These are phyloP conservation scores for Aechmea fasciata DNA, from an alignment of 176 grass and related monocot species.

Conservation along the genomic window DNA sequence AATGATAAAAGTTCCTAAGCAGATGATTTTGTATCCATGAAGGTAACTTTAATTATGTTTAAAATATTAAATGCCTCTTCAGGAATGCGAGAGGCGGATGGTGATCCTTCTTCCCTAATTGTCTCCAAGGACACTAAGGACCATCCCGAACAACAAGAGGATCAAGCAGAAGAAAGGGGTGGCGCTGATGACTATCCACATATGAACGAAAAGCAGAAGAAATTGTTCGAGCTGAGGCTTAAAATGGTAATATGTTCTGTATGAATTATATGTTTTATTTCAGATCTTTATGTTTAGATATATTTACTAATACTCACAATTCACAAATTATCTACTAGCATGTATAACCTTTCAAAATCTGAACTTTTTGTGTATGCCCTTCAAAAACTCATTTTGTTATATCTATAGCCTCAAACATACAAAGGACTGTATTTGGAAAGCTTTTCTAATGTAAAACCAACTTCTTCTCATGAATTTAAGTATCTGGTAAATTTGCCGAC, in stretches of 20 bases:
- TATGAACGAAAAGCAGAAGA: conserved; percentile 79
- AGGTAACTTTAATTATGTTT: background rate
- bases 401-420: too few species aligned
- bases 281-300: background rate
- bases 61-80: background rate
- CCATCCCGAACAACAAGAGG: conserved; percentile 4
- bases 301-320: too few species aligned
- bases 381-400: too few species aligned
- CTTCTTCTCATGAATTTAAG: too few species aligned
- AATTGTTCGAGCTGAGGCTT: conserved; percentile 65
- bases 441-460: too few species aligned
- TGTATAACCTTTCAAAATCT: too few species aligned
- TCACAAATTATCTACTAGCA: too few species aligned
- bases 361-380: too few species aligned
- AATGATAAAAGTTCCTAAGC: background rate
- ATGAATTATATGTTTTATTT: background rate
- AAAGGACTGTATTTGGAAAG: too few species aligned
- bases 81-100: conserved; percentile 11
- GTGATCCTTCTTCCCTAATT: conserved; percentile 19
- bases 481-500: too few species aligned
- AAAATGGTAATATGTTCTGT: conserved; percentile 53
- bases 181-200: conserved; percentile 28
- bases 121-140: conserved; percentile 17
- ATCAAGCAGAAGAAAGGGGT: conserved; percentile 15
- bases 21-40: background rate